These are phyloP conservation scores for Suhomyces chickasaworum DNA, from an alignment of 1,139 yeast species.

Conservation along the genomic window DNA sequence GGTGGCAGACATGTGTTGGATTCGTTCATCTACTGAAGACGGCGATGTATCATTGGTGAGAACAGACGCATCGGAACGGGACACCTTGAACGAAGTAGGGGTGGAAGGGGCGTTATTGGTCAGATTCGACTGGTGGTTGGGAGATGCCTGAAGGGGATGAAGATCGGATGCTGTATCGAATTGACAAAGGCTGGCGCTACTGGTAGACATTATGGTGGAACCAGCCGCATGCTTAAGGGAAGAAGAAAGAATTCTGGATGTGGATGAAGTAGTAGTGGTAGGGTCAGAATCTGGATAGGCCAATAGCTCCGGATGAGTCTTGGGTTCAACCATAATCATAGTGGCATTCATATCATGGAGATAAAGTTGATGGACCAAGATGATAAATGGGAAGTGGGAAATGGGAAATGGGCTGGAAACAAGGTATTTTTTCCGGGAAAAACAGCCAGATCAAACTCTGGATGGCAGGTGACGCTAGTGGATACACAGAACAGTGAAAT, in stretches of 20 bases:
- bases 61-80: constrained; percentile 27
- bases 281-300: constrained; percentile 4
- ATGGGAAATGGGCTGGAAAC: neutral
- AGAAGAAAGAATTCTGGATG: constrained; percentile 3
- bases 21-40: constrained; percentile 24
- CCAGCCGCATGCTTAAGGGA: constrained; percentile 2
- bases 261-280: neutral
- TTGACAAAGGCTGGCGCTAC: constrained; percentile 4
- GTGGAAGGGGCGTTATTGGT: constrained; percentile 29
- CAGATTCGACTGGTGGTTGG: constrained; percentile 6
- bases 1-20: constrained; percentile 6
- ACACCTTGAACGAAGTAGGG: constrained; percentile 35
- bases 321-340: constrained; percentile 13
- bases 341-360: constrained; percentile 3
- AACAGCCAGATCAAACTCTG: neutral
- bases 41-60: constrained; percentile 40
- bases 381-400: neutral
- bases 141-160: neutral
- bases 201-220: constrained; percentile 2
- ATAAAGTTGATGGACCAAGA: neutral
- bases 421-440: neutral
- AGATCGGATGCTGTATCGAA: neutral
- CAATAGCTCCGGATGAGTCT: constrained; percentile 9
- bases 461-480: neutral
- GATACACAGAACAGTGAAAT: neutral